These are phyloP conservation scores for Trichocladium uniseriatum DNA, from an alignment of 495 filamentous ascomycete species.

Conservation along the genomic window DNA sequence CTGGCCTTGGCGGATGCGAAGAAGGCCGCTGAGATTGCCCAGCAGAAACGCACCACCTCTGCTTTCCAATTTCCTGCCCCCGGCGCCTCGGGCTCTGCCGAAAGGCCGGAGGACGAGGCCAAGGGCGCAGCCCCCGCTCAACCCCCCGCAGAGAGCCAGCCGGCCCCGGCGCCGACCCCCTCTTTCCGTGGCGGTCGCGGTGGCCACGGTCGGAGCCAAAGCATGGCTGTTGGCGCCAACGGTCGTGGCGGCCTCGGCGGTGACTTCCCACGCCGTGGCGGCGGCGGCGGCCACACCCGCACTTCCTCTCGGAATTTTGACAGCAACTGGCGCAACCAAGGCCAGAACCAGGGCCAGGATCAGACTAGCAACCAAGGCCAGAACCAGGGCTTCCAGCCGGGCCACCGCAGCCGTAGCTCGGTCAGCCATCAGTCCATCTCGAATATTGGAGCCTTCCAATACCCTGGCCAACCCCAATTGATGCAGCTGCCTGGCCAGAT, in stretches of 20 bases:
- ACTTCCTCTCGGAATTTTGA: constrained; percentile 89
- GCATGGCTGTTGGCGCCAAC: constrained; percentile 49
- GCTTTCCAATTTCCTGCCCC: constrained; percentile 92
- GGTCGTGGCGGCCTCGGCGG: constrained; percentile 37
- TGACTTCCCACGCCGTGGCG: constrained; percentile 65
- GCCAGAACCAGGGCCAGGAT: constrained; percentile 50
- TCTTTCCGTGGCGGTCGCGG: constrained; percentile 41
- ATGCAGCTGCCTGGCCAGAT: constrained; percentile 79
- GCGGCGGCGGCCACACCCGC: constrained; percentile 61
- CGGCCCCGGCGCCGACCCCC: constrained; percentile 39
- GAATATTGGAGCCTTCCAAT: constrained; percentile 81
- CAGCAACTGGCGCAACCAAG: constrained; percentile 91
- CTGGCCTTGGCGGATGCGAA: constrained; percentile 92
- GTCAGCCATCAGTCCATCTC: constrained; percentile 75
- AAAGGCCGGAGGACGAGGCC: constrained; percentile 48
- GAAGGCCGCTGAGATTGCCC: constrained; percentile 92
- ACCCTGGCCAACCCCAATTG: constrained; percentile 82
- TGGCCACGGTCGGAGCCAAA: constrained; percentile 52
- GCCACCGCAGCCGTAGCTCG: constrained; percentile 77
- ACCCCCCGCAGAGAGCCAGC: constrained; percentile 36
- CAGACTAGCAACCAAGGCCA: constrained; percentile 48
- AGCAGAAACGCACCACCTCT: constrained; percentile 89
- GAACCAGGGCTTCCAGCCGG: constrained; percentile 81
- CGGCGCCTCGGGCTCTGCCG: constrained; percentile 44
- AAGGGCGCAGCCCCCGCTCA: constrained; percentile 33